Evolutionary conservation across 352 stramenopile genomes (phyloP), one percentile per base, ranked within the genome.

Genomic region (Phytophthora meadii): DNA sequence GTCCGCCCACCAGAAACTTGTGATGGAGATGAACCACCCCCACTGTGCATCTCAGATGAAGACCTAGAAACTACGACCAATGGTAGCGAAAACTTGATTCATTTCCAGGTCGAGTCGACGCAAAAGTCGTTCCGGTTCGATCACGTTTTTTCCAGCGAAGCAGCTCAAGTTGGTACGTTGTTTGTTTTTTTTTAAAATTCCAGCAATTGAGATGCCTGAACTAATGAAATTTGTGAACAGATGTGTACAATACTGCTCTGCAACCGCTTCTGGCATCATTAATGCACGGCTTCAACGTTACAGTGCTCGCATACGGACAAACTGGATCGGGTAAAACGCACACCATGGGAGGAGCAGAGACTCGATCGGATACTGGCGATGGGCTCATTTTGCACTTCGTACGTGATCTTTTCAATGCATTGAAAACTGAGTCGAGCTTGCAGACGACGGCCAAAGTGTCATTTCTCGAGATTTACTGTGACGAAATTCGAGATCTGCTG

Each of bases 381-480:
- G 87, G 87, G 7, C 65, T 95, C 22, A 91, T 95, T 51, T 77
- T 84, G n/a, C 78, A 81, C 5, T 92, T 95, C 45, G 52, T 95
- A 10, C 74, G 82, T 40, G 76, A 95, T 30, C 60, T 94, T 15
- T 95, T 95, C 36, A 45, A 48, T 4, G 56, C 56, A 6, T 57
- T 92, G 57, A 68, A 28, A 41, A 73, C 6, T 27, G 53, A 27
- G 45, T 54, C 4, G 51, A 74, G 1, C 61, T 66, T 54, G 52
- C 87, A 62, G 36, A 66, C 55, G n/a, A 71, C 56, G 30, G 70
- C 89, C 2, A 82, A 72, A 3, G 82, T 93, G 1, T 94, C 87
- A 6, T 95, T 93, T 61, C 76, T 99, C 1, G 97, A 99, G 73
- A 98, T 99, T 6, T 99, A 99, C 55, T 96, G 95, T n/a, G 95